These are phyloP conservation scores for Helianthus annuus DNA, from an alignment of 129 eudicot genomes.

Conservation along the genomic window HanXRQr2.0-SUNRISE NC_035446.2:118383155-118383654, in stretches of 20 bases:
- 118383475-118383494: constrained; percentile 42
- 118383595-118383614: not conserved
- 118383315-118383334: constrained; percentile 16
- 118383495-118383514: constrained; percentile 35
- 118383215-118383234: not conserved
- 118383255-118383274: not conserved
- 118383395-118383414: constrained; percentile 52
- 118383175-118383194: not conserved
- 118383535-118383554: constrained; percentile 38
- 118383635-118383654: not conserved
- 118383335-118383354: constrained; percentile 26
- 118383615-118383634: constrained; percentile 5
- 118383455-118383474: constrained; percentile 51
- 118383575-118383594: constrained; percentile 1
- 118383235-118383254: not conserved
- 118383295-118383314: constrained; percentile 49
- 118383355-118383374: constrained; percentile 23
- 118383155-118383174: not conserved
- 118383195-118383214: not conserved
- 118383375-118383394: constrained; percentile 26
- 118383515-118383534: constrained; percentile 36
- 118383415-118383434: constrained; percentile 51
- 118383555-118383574: constrained; percentile 25
- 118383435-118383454: constrained; percentile 42
- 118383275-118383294: not conserved